These are phyloP conservation scores for Gamsiella multidivaricata DNA, from an alignment of 192 early-diverging fungal species.

Conservation along the genomic window DNA sequence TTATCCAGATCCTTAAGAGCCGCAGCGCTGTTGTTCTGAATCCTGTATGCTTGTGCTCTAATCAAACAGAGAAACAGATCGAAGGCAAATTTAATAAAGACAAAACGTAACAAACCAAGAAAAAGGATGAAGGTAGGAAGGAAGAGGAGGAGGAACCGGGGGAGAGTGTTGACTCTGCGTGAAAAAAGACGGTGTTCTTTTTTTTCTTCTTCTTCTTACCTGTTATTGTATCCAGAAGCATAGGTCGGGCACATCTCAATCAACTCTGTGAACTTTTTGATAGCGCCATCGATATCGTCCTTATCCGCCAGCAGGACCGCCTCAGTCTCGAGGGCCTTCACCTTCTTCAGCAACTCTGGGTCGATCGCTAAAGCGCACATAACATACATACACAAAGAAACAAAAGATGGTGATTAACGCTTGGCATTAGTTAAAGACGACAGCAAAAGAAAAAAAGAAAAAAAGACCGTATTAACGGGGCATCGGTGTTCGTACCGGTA, in stretches of 20 bases:
- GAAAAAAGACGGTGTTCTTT: no score
- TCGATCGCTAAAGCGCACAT: conserved; percentile 40
- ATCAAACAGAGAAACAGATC: no score
- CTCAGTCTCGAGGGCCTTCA: conserved; percentile 55
- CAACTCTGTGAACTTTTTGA: conserved; percentile 54
- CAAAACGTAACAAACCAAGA: background rate
- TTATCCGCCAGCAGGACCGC: conserved; percentile 57
- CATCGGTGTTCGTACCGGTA: conserved; percentile 1
- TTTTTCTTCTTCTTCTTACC: no score
- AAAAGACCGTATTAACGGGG: background rate
- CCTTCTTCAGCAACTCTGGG: conserved; percentile 33
- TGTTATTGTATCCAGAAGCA: conserved; percentile 63
- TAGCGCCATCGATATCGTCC: conserved; percentile 54
- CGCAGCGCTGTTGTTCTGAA: conserved; percentile 45
- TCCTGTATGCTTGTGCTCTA: conserved; percentile 62
- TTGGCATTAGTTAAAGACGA: no score
- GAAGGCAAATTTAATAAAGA: background rate
- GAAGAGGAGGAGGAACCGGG: background rate
- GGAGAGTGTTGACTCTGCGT: no score
- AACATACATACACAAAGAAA: conserved; percentile 1
- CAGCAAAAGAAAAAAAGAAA: background rate
- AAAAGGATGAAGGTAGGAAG: background rate
- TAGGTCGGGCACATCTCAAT: conserved; percentile 57
- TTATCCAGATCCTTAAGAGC: conserved; percentile 58
- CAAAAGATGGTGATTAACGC: no score